Percentiles rank a stretch among this genome's conserved stretches.
Evolutionary conservation across 179 eudicot genomes (phyloP).

Genomic region (Silene vulgaris): DNA sequence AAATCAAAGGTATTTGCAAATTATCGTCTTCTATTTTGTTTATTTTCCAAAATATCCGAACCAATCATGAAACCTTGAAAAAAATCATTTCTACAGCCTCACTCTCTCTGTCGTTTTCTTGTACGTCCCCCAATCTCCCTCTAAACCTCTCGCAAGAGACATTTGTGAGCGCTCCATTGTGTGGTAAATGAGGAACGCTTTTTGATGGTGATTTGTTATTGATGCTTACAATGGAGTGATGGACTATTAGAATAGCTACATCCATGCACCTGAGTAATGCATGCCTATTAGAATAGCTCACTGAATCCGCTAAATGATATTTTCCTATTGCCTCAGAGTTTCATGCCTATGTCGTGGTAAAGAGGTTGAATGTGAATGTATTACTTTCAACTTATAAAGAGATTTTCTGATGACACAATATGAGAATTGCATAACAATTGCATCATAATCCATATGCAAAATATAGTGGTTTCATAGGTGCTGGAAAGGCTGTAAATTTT

Average conservation of each 20-base stretch:
- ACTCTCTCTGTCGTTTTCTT: too few species aligned
- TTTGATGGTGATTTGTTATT: neutral
- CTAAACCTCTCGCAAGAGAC: too few species aligned
- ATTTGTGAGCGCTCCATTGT: neutral
- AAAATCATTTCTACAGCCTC: too few species aligned
- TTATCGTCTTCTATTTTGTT: too few species aligned
- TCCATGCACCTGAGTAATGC: neutral
- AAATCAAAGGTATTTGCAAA: too few species aligned
- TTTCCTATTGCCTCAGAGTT: neutral
- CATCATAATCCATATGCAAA: neutral
- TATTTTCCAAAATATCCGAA: too few species aligned
- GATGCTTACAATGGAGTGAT: neutral
- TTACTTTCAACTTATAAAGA: neutral
- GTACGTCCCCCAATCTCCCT: too few species aligned
- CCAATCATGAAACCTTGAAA: too few species aligned
- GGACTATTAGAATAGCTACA: neutral
- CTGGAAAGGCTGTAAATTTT: neutral
- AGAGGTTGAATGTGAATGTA: neutral
- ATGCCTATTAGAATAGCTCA: neutral
- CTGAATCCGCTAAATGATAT: neutral
- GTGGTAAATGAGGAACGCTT: neutral
- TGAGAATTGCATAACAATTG: neutral
- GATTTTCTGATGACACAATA: neutral
- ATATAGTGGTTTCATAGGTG: neutral
- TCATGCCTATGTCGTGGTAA: neutral